These are phyloP conservation scores for Fraxinus greggii DNA, from an alignment of 305 asterid species.

Conservation along the genomic window DNA sequence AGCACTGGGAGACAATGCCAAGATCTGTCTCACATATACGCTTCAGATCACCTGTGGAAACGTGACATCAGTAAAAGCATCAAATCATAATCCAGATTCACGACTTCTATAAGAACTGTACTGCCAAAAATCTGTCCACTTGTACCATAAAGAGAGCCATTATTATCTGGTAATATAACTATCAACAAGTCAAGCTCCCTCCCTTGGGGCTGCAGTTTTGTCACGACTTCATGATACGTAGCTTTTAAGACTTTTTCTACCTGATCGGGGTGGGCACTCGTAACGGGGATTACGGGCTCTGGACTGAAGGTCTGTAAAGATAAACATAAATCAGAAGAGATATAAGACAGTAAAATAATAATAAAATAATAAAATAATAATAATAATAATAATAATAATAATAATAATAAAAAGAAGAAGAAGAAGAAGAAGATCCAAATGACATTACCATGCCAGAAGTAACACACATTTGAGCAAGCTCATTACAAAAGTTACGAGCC, in stretches of 20 bases:
- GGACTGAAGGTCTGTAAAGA: constrained; percentile 60
- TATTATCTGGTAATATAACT: constrained; percentile 83
- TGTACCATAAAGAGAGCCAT: constrained; percentile 91
- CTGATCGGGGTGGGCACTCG: constrained; percentile 71
- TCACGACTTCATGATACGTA: constrained; percentile 68
- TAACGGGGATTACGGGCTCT: constrained; percentile 68
- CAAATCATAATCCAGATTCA: background rate
- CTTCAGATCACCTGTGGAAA: constrained; percentile 71
- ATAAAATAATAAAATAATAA: too few species aligned
- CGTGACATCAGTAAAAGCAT: background rate
- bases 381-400: too few species aligned
- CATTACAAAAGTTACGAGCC: constrained; percentile 62
- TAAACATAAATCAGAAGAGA: constrained; percentile 10
- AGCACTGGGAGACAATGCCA: constrained; percentile 92
- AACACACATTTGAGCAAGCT: constrained; percentile 82
- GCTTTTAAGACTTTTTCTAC: constrained; percentile 77
- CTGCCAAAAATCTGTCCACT: background rate
- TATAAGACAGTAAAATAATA: background rate
- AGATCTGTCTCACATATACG: constrained; percentile 94
- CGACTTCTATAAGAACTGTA: background rate
- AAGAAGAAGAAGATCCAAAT: background rate
- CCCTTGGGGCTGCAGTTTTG: constrained; percentile 50
- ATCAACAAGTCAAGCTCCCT: constrained; percentile 85
- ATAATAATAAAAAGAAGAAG: too few species aligned
- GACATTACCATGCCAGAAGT: constrained; percentile 84